Evolutionary conservation across 1,284 basidiomycete species (phyloP), one percentile per base, ranked within the genome.

Genomic region (Prillingera fragicola): DNA sequence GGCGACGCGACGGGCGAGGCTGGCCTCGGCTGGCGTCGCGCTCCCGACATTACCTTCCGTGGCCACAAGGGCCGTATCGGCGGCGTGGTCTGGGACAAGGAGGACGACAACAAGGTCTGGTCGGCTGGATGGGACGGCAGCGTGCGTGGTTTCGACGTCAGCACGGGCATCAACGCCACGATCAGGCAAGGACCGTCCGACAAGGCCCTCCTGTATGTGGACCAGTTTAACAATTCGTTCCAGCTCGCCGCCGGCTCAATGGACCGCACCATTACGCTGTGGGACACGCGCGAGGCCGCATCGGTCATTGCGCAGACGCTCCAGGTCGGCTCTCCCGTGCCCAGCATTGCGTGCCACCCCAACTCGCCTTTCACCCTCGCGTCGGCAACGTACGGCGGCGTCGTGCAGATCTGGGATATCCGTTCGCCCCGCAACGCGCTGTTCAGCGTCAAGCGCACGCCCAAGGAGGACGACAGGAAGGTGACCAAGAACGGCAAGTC

Each of bases 381-480:
- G 8, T 85, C 81, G 1, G 90, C 87, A 2, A 82, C 83, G 0
- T 90, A 91, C 63, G 86, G 90, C 51, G 87, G 88, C 26, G 73
- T 82, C 1, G 81, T 85, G 3, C 78, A 88, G 21, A 73, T 95
- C 15, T 95, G 89, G 89, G 91, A 96, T 67, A 70, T 89, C 22
- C 76, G 89, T 26, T 72, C 70, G 22, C 73, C 73, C 15, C 75
- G 65, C 75, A 82, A 56, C 79, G 76, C 72, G 6, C 52, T 77
- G 48, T 87, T 92, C 67, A 45, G 29, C 17, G 39, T 43, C 13
- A 60, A 55, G 36, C 47, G 24, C 24, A 42, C 38, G 15, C 52
- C 49, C 26, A 48, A 49, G 9, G 52, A 56, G 45, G 59, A 57
- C 21, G 62, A 57, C 52, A 43, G 65, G 25, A 55, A 58, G 27